Percentiles rank a stretch among this genome's conserved stretches.
Evolutionary conservation across 1,139 yeast species (phyloP).

Genomic region (Saccharomyces hybrid): DNA sequence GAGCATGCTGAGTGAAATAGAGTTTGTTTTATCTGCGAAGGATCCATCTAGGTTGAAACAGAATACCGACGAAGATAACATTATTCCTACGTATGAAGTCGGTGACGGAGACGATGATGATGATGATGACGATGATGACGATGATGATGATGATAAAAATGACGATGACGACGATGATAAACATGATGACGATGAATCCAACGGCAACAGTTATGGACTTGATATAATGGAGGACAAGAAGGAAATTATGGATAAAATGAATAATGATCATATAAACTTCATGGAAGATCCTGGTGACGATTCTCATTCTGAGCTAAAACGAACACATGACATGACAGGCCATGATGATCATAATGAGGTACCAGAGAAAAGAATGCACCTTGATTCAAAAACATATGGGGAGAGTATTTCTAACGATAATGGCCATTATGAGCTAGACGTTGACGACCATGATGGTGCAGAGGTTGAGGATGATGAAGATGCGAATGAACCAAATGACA

Average conservation of each 20-base stretch:
- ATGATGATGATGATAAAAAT: slow-evolving; percentile 6
- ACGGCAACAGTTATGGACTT: neutral
- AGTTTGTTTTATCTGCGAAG: slow-evolving; percentile 23
- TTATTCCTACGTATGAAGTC: slow-evolving; percentile 26
- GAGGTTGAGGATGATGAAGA: slow-evolving; percentile 1
- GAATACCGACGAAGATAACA: slow-evolving; percentile 12
- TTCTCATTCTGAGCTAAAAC: neutral
- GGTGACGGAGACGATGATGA: slow-evolving; percentile 20
- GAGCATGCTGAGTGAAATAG: slow-evolving; percentile 22
- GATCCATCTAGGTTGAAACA: slow-evolving; percentile 16
- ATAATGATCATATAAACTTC: neutral
- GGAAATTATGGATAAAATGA: neutral
- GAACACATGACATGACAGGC: neutral
- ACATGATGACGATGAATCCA: neutral
- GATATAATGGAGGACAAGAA: neutral
- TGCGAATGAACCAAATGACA: neutral
- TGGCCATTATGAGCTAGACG: slow-evolving; percentile 7
- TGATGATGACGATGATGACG: slow-evolving; percentile 11
- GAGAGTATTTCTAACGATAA: slow-evolving; percentile 8
- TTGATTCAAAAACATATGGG: neutral
- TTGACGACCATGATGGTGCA: neutral
- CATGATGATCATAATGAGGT: neutral
- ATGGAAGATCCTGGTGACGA: slow-evolving; percentile 1
- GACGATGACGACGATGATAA: neutral
- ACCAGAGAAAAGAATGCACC: neutral